phyloP scores from a whole-genome alignment of 441 rosid species.

The Arabidopsis hybrid region DNA sequence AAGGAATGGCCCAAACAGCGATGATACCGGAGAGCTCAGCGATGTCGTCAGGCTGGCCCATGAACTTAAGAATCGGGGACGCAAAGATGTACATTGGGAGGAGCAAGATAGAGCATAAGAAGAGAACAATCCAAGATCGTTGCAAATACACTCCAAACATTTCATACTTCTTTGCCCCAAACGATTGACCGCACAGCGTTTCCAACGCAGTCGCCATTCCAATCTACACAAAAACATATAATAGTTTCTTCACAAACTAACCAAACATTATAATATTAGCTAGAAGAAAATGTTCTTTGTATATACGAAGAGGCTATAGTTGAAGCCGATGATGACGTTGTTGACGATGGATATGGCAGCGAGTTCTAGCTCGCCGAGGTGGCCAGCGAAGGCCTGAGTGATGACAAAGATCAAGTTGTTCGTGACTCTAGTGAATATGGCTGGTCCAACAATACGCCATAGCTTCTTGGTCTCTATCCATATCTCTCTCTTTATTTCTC shows the following conservation, averaged over 20 bases:
- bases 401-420: conserved; percentile 62
- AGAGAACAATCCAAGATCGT: conserved; percentile 1
- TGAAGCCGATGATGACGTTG: conserved; percentile 82
- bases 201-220: conserved; percentile 13
- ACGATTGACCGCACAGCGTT: not conserved
- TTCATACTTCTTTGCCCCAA: not conserved
- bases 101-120: not conserved
- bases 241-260: not conserved
- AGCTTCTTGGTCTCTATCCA: conserved; percentile 75
- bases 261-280: not conserved
- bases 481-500: conserved; percentile 11
- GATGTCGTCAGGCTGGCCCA: not conserved
- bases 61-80: not conserved
- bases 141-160: conserved; percentile 3
- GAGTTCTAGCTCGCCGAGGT: conserved; percentile 77
- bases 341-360: conserved; percentile 83
- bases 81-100: not conserved
- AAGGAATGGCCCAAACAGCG: not conserved
- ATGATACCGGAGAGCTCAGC: not conserved
- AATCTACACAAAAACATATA: not conserved
- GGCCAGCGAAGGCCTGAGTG: conserved; percentile 84
- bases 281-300: not conserved
- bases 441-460: conserved; percentile 41
- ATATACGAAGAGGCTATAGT: conserved; percentile 75
- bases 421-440: conserved; percentile 39